phyloP scores from a whole-genome alignment of 176 grass and related monocot genomes.

The Elymus sibiricus region DNA sequence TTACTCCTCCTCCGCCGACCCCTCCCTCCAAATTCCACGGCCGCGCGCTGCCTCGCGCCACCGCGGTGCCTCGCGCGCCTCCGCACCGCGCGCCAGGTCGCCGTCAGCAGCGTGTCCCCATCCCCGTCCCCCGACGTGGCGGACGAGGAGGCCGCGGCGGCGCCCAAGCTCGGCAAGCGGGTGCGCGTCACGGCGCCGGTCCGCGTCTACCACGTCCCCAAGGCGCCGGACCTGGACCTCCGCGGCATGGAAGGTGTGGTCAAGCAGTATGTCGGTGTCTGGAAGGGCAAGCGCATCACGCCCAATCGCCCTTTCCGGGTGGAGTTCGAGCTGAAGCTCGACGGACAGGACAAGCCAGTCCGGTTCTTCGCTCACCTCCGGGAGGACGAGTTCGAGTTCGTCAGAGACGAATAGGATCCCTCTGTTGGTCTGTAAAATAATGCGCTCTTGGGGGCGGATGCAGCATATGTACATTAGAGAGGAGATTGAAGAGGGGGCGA shows the following conservation, averaged over 20 bases:
- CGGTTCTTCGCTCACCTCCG: constrained; percentile 84
- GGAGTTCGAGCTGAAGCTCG: constrained; percentile 60
- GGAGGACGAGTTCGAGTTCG: constrained; percentile 89
- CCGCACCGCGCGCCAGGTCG: constrained; percentile 48
- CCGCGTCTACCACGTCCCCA: constrained; percentile 72
- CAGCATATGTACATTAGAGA: constrained; percentile 37
- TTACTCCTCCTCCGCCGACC: not conserved
- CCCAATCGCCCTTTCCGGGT: constrained; percentile 81
- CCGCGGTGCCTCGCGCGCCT: constrained; percentile 17
- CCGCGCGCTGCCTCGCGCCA: constrained; percentile 12
- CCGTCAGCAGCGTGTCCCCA: constrained; percentile 37
- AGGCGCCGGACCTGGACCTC: constrained; percentile 78
- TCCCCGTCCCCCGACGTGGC: constrained; percentile 24
- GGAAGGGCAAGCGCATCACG: constrained; percentile 85
- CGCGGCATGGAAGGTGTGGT: constrained; percentile 75
- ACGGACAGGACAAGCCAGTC: constrained; percentile 55
- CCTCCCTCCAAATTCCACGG: constrained; percentile 1
- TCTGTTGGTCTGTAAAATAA: constrained; percentile 24
- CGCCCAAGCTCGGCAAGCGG: constrained; percentile 67
- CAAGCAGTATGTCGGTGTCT: constrained; percentile 72
- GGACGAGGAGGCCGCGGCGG: constrained; percentile 53
- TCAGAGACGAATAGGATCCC: constrained; percentile 37
- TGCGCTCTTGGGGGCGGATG: not conserved
- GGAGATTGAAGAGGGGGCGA: not conserved
- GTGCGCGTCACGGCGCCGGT: constrained; percentile 70